Base-by-base conservation (phyloP, 2,329 filamentous ascomycete genomes). In the Colletotrichum horii region DNA sequence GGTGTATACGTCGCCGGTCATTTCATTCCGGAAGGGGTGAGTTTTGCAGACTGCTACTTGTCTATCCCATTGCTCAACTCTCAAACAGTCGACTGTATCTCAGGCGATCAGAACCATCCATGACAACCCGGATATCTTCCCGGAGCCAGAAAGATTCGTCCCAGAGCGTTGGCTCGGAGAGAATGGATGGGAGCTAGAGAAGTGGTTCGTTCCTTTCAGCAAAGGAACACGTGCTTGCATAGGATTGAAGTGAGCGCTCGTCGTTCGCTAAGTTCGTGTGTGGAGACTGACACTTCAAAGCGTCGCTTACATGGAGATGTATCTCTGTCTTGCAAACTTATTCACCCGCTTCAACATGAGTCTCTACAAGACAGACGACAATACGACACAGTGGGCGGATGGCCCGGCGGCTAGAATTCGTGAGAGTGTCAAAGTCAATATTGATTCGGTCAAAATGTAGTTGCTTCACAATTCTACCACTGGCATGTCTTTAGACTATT, bases 181-280 rank as follows among this genome's bases (percentile, higher is more conserved):
- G 30, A 19, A 36, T 19, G 65, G 48, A 2, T 67, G 65, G 65
- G 65, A 67, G 7, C 14, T 56, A 0, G 65, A 67, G 65, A 67
- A 67, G 28, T 67, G 65, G 65, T 67, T 67, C 28, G 65, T 67
- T 6, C 65, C 65, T 15, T 67, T 67, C 28, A 67, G 65, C 24
- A 67, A 67, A 15, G 65, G 65, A 15, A 48, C 65, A 6, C 43
- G 65, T 2, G 48, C 65, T 8, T 67, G 65, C 48, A 24, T 67
- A 22, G 65, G 65, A 7, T 6, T 67, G 48, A 58, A 67, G 38
- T 48, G 38, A 48, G 38, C 22, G 38, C 19, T n/a, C 5, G 3
- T 48, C 38, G 19, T 48, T 48, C 19, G 19, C 38, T n/a, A 3
- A 48, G 9, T 48, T 48, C 38, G 0, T 22, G 19, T 48, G 9